Conservation (phyloP, 208 protist species). For the Crithidia sp. region DNA sequence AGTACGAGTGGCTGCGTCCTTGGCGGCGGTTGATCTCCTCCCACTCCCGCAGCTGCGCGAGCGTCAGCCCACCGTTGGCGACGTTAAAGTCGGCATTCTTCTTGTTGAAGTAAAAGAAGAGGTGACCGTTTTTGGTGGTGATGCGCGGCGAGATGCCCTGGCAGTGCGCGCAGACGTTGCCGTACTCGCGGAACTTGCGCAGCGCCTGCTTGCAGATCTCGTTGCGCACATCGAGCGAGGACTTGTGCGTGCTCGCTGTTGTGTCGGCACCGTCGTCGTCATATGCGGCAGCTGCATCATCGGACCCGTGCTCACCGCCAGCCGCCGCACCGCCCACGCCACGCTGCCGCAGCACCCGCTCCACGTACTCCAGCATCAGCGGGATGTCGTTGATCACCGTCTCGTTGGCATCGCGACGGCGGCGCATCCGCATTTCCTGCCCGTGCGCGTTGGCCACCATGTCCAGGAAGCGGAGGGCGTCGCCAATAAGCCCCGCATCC, state of each 20-base stretch:
- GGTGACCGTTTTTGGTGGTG: slow-evolving; percentile 75
- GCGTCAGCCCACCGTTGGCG: slow-evolving; percentile 51
- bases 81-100: slow-evolving; percentile 67
- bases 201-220: slow-evolving; percentile 77
- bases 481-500: slow-evolving; percentile 73
- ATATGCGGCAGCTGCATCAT: neutral
- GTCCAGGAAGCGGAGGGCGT: slow-evolving; percentile 83
- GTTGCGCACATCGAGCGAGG: slow-evolving; percentile 74
- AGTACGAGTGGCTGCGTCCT: slow-evolving; percentile 75
- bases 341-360: slow-evolving; percentile 49
- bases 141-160: slow-evolving; percentile 73
- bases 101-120: slow-evolving; percentile 88
- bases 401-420: slow-evolving; percentile 67
- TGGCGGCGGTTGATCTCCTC: slow-evolving; percentile 63
- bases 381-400: slow-evolving; percentile 69
- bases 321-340: neutral
- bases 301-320: neutral
- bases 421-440: slow-evolving; percentile 51
- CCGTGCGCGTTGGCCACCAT: slow-evolving; percentile 65
- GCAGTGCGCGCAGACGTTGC: slow-evolving; percentile 78
- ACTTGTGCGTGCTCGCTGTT: slow-evolving; percentile 30
- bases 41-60: slow-evolving; percentile 68
- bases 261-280: neutral
- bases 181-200: slow-evolving; percentile 60
- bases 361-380: slow-evolving; percentile 65